phyloP scores from a whole-genome alignment of 257 asterid species.

The Solanum raphanifolium region DNA sequence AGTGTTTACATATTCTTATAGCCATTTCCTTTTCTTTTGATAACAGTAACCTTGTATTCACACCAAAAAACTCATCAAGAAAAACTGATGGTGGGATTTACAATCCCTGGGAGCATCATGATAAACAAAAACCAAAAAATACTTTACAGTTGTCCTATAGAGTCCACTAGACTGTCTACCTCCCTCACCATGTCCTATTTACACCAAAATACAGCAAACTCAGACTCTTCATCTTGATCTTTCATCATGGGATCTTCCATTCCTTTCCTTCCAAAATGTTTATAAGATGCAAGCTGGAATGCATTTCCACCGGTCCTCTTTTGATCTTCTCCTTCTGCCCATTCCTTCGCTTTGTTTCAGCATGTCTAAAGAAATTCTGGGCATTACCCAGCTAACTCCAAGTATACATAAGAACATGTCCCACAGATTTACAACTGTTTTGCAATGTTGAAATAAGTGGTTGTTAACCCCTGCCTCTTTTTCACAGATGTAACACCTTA shows the following conservation, averaged over 20 bases:
- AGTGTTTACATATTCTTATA: not conserved
- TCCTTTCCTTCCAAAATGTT: not conserved
- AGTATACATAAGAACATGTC: not conserved
- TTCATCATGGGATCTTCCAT: not conserved
- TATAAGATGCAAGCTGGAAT: not conserved
- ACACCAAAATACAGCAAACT: not conserved
- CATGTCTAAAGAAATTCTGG: not conserved
- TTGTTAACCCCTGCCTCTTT: not conserved
- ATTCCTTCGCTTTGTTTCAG: not conserved
- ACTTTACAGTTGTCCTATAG: not conserved
- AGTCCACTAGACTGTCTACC: not conserved
- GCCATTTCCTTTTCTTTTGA: not conserved
- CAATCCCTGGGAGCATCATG: not conserved
- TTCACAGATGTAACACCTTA: not conserved
- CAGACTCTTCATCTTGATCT: not conserved
- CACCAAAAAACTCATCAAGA: not conserved
- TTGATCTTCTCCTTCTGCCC: not conserved
- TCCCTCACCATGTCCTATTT: not conserved
- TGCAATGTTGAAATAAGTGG: not conserved
- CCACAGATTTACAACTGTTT: not conserved
- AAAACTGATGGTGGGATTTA: not conserved
- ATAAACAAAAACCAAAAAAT: not conserved
- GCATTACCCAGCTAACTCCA: not conserved
- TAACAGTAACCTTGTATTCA: not conserved
- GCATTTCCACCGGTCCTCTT: not conserved